phyloP scores from a whole-genome alignment of 208 protist genomes.

The Acanthamoeba lenticulata region DNA sequence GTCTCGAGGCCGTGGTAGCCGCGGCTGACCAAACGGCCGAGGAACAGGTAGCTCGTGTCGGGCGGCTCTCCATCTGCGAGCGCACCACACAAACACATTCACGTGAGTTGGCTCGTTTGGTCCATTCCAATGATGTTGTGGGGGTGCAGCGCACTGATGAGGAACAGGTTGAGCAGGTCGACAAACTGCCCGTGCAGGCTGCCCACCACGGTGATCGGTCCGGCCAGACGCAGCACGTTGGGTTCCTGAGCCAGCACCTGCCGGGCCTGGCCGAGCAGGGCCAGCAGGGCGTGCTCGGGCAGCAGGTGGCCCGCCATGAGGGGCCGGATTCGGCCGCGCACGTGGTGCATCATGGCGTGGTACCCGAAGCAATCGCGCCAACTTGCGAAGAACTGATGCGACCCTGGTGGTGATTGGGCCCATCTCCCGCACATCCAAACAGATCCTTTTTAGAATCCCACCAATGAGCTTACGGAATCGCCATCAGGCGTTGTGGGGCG shows the following conservation, averaged over 20 bases:
- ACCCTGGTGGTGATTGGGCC: too few species aligned
- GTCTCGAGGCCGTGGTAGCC: conserved; percentile 96
- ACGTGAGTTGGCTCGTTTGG: too few species aligned
- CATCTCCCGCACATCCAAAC: too few species aligned
- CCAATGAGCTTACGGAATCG: too few species aligned
- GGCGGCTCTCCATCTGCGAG: conserved; percentile 68
- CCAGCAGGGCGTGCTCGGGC: background rate
- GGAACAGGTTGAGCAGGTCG: conserved; percentile 79
- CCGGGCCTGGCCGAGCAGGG: background rate
- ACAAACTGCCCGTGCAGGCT: conserved; percentile 85
- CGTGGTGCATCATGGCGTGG: background rate
- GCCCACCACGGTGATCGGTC: conserved; percentile 76
- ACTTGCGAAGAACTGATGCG: background rate
- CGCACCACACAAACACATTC: background rate
- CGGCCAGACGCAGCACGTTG: background rate
- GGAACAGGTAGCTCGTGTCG: conserved; percentile 96
- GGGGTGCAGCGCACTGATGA: background rate
- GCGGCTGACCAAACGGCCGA: conserved; percentile 97
- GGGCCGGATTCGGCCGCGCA: background rate
- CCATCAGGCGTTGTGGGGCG: too few species aligned
- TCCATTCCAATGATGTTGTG: background rate
- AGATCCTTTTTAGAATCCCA: too few species aligned
- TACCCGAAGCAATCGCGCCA: background rate
- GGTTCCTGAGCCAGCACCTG: background rate
- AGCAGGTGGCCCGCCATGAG: background rate